Evolutionary conservation across 352 stramenopile species (phyloP).

Genomic region (Globisporangium rhizosaccharum): DNA sequence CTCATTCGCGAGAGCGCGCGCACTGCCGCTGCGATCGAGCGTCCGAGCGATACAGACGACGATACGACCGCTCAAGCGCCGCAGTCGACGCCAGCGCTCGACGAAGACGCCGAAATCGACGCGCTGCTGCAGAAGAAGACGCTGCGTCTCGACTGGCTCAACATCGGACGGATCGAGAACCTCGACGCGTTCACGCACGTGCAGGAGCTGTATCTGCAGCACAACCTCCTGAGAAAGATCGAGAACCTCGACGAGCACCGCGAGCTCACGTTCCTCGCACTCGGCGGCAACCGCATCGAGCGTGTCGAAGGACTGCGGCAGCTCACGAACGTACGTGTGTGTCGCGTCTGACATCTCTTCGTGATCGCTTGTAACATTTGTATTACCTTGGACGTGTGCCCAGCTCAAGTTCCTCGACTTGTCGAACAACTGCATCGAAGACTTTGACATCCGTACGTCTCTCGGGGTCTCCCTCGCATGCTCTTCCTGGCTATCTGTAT

Average conservation of each 20-base stretch:
- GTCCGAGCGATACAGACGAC: conserved; percentile 9
- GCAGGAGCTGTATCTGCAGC: conserved; percentile 72
- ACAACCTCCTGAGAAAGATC: conserved; percentile 61
- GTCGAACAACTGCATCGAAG: conserved; percentile 67
- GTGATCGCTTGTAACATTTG: neutral
- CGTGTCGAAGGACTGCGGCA: conserved; percentile 54
- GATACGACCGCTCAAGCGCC: conserved; percentile 4
- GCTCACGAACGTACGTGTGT: conserved; percentile 38
- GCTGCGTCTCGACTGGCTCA: conserved; percentile 67
- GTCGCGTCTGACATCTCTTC: conserved; percentile 1
- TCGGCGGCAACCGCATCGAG: conserved; percentile 60
- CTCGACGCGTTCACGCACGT: conserved; percentile 70
- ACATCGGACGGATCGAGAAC: conserved; percentile 68
- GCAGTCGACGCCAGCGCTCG: neutral
- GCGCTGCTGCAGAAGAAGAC: conserved; percentile 46
- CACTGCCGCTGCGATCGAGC: conserved; percentile 4
- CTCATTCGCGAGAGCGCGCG: conserved; percentile 52
- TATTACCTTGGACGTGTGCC: neutral
- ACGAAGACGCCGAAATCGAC: conserved; percentile 28
- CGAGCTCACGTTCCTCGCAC: conserved; percentile 53
- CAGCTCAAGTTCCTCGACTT: conserved; percentile 76
- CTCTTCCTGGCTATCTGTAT: too few species aligned
- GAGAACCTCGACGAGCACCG: conserved; percentile 58
- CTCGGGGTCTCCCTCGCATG: too few species aligned
- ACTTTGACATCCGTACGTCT: conserved; percentile 47